These are phyloP conservation scores for Mantamonas sphyraenae DNA, from an alignment of 78 protist genomes.

Conservation along the genomic window DNA sequence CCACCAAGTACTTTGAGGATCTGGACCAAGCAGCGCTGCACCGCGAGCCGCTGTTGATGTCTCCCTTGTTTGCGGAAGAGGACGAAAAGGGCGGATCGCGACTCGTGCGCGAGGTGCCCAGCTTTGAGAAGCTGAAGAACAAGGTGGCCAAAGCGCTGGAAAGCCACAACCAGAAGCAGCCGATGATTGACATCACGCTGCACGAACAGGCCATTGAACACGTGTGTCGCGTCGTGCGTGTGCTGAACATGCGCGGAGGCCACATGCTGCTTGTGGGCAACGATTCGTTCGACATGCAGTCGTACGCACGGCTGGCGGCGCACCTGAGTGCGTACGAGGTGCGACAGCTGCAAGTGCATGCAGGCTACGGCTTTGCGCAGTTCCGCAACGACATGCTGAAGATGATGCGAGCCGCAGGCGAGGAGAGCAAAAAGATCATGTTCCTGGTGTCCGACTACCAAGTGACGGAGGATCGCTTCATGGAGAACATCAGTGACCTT, in stretches of 20 bases:
- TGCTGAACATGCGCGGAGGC: conserved; percentile 50
- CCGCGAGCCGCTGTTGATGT: conserved; percentile 5
- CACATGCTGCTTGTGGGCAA: conserved; percentile 74
- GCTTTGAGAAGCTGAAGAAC: conserved; percentile 10
- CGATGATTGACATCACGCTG: conserved; percentile 63
- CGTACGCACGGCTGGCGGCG: conserved; percentile 53
- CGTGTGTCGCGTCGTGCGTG: conserved; percentile 54
- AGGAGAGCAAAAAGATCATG: conserved; percentile 5
- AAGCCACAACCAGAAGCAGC: too few relatives aligned
- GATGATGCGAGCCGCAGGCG: conserved; percentile 32
- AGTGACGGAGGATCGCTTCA: conserved; percentile 27
- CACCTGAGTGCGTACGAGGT: conserved; percentile 39
- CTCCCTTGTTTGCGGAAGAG: conserved; percentile 19
- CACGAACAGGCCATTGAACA: conserved; percentile 70
- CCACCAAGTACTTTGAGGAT: conserved; percentile 24
- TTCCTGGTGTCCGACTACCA: conserved; percentile 46
- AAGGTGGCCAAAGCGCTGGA: conserved; percentile 49
- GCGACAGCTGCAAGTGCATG: conserved; percentile 41
- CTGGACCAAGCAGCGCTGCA: neutral
- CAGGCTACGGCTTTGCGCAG: conserved; percentile 18
- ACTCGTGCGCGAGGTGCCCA: neutral
- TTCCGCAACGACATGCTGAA: conserved; percentile 21
- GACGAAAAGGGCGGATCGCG: conserved; percentile 6
- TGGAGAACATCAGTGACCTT: conserved; percentile 54
- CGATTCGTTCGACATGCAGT: conserved; percentile 67